Percentiles rank a stretch among this genome's conserved stretches.
Conservation (phyloP, 176 grass and related monocot genomes). For the Chloris gayana region DNA sequence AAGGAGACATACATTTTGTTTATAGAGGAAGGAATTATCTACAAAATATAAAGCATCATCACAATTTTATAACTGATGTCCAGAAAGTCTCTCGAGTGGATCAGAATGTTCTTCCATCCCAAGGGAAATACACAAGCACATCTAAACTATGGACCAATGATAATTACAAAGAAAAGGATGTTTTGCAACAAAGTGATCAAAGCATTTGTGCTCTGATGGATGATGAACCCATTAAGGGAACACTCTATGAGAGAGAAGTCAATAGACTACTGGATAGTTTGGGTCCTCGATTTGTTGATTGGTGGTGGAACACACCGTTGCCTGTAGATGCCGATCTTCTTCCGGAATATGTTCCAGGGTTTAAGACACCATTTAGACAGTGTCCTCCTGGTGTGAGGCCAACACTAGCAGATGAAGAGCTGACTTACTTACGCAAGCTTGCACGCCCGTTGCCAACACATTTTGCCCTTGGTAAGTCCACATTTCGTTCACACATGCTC, state of each 20-base stretch:
- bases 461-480: conserved; percentile 84
- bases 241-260: conserved; percentile 83
- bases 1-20: conserved; percentile 67
- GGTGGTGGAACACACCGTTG: conserved; percentile 93
- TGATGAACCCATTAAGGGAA: conserved; percentile 48
- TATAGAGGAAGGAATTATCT: conserved; percentile 54
- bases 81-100: conserved; percentile 27
- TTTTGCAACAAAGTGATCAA: conserved; percentile 6
- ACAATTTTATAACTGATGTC: conserved; percentile 2
- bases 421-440: conserved; percentile 83
- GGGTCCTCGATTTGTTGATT: conserved; percentile 92
- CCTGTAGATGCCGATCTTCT: conserved; percentile 94
- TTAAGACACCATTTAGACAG: conserved; percentile 67
- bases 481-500: not conserved
- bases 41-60: not conserved
- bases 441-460: conserved; percentile 76
- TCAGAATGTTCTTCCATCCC: conserved; percentile 16
- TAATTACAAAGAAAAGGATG: not conserved
- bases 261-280: conserved; percentile 74
- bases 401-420: conserved; percentile 63
- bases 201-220: conserved; percentile 22
- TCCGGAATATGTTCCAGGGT: conserved; percentile 64
- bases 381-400: conserved; percentile 61
- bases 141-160: not conserved
- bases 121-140: not conserved